Evolutionary conservation across 2,329 filamentous ascomycete genomes (phyloP), one percentile per base, ranked within the genome.

Genomic region (Penicillium sp.): DNA sequence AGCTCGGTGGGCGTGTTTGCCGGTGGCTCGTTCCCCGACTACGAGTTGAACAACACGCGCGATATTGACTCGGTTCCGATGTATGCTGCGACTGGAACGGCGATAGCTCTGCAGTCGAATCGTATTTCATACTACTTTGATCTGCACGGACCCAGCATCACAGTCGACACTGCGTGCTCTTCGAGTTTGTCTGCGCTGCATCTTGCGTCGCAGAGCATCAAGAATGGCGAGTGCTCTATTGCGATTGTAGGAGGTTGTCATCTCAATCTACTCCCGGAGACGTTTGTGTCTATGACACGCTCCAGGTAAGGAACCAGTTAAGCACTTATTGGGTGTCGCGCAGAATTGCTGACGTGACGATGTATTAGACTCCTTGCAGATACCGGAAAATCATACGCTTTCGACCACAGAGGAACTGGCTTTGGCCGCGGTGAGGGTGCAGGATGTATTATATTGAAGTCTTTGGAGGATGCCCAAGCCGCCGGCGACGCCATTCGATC

Each of bases 361-460:
- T 13, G 8, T 7, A 0, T 9, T 4, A 63, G 60, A 28, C 46
- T 65, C 9, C 57, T 66, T 18, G 50, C 54, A 9, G 54, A 59
- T 8, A 57, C 51, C 7, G 64, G 65, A 20, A 58, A 52, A 28
- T 61, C 58, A 35, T 61, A 61, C 44, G 42, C 58, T 10, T 66
- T 64, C 42, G 63, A 66, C 35, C 40, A 60, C 23, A 52, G 54
- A 27, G 63, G 53, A 4, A 58, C 52, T 41, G 61, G 64, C 1
- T 66, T 64, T 49, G 67, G 62, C 18, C 60, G 69, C 6, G 70
- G 69, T 2, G 71, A 73, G 52, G 71, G 69, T 29, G 57, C 62
- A 13, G 68, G 59, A 24, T 57, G 53, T 51, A 53, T 61, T 40
- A 54, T 61, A 52, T 61, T 61, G 55, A 62, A 55, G 46, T 54